Conservation (phyloP, 768 basidiomycete species). For the Mycena galopus region DNA sequence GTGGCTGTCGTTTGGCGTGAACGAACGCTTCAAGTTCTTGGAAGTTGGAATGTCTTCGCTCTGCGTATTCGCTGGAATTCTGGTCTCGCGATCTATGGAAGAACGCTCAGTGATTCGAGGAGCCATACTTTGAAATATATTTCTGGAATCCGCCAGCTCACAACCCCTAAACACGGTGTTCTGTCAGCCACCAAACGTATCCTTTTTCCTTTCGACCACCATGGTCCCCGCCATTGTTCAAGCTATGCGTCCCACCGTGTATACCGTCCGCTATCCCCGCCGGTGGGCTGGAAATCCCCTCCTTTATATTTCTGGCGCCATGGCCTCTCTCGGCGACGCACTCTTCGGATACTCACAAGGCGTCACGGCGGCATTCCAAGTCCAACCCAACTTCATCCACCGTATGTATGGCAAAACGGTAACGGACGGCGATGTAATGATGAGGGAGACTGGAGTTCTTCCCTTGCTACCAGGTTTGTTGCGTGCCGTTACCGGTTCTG, state of each 20-base stretch:
- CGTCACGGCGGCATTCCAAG: slow-evolving; percentile 64
- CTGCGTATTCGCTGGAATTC: background rate
- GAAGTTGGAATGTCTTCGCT: too few relatives aligned
- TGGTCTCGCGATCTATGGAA: too few relatives aligned
- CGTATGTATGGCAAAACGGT: slow-evolving; percentile 62
- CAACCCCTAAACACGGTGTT: background rate
- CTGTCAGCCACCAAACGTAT: slow-evolving; percentile 53
- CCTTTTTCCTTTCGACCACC: slow-evolving; percentile 57
- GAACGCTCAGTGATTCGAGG: too few relatives aligned
- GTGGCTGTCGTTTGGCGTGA: too few relatives aligned
- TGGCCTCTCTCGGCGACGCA: slow-evolving; percentile 67
- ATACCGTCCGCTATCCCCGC: slow-evolving; percentile 62
- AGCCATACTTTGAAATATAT: too few relatives aligned
- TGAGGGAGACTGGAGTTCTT: slow-evolving; percentile 57
- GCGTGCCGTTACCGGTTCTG: background rate
- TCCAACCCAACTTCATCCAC: slow-evolving; percentile 64
- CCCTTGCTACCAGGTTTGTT: slow-evolving; percentile 60
- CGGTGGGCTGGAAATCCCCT: slow-evolving; percentile 65
- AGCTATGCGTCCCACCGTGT: slow-evolving; percentile 42
- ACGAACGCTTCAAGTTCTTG: too few relatives aligned
- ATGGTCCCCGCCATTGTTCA: slow-evolving; percentile 52
- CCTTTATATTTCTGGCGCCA: slow-evolving; percentile 64
- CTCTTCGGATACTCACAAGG: slow-evolving; percentile 72
- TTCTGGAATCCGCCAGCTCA: background rate
- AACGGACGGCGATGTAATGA: slow-evolving; percentile 58